phyloP scores from a whole-genome alignment of 1,139 yeast genomes.

The Suhomyces choctaworum region DNA sequence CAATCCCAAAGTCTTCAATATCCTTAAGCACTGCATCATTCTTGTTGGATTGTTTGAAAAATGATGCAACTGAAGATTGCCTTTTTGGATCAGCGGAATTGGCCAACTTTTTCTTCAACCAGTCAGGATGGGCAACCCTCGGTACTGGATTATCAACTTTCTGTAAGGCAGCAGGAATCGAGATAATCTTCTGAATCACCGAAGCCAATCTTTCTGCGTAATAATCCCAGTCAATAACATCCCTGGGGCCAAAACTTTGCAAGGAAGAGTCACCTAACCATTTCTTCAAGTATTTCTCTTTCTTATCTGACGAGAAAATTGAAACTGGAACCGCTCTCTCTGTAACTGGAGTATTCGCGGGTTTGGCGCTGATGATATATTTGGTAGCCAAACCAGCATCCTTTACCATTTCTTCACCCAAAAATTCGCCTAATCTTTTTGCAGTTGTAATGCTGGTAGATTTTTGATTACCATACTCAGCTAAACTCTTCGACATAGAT shows the following conservation, averaged over 20 bases:
- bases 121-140: slow-evolving; percentile 89
- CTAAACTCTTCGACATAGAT: slow-evolving; percentile 89
- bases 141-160: slow-evolving; percentile 92
- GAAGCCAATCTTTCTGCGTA: slow-evolving; percentile 90
- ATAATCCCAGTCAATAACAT: slow-evolving; percentile 90
- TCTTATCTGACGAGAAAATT: slow-evolving; percentile 77
- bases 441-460: slow-evolving; percentile 97
- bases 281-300: slow-evolving; percentile 70
- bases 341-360: slow-evolving; percentile 85
- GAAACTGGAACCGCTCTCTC: slow-evolving; percentile 97
- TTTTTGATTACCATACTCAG: slow-evolving; percentile 87
- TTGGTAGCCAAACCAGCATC: slow-evolving; percentile 96
- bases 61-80: slow-evolving; percentile 63
- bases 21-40: slow-evolving; percentile 51
- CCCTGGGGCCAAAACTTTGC: slow-evolving; percentile 84
- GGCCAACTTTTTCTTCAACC: slow-evolving; percentile 72
- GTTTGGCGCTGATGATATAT: slow-evolving; percentile 85
- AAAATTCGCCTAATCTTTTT: slow-evolving; percentile 84
- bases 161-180: slow-evolving; percentile 97
- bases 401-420: slow-evolving; percentile 97
- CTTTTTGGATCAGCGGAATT: slow-evolving; percentile 64
- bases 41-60: slow-evolving; percentile 49
- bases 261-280: slow-evolving; percentile 85
- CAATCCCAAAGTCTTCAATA: slow-evolving; percentile 72
- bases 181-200: slow-evolving; percentile 89